These are phyloP conservation scores for Ceratobasidium sp. DNA, from an alignment of 1,284 basidiomycete species.

Conservation along the genomic window DNA sequence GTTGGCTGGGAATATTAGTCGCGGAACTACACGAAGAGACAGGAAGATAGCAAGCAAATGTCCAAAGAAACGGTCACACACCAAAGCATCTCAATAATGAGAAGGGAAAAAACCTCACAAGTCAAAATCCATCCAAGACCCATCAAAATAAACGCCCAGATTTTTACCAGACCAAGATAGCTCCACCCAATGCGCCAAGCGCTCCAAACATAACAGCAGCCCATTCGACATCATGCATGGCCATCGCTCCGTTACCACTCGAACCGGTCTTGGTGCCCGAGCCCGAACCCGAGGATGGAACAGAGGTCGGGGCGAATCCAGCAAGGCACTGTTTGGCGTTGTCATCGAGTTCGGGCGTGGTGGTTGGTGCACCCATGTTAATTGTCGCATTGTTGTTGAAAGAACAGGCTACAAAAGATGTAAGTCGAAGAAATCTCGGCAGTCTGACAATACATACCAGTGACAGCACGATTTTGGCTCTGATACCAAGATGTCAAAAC, in stretches of 20 bases:
- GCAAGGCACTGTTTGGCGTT: slow-evolving; percentile 34
- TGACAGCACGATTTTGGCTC: slow-evolving; percentile 23
- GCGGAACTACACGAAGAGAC: not conserved
- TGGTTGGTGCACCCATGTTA: slow-evolving; percentile 31
- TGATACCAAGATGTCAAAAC: slow-evolving; percentile 29
- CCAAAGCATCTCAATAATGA: not conserved
- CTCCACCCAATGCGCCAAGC: slow-evolving; percentile 5
- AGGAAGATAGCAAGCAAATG: not conserved
- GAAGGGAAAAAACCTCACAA: not conserved
- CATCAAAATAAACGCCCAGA: not conserved
- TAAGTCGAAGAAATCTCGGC: not conserved
- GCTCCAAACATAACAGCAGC: not conserved
- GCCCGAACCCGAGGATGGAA: slow-evolving; percentile 10
- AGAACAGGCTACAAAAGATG: slow-evolving; percentile 9
- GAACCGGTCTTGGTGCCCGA: not conserved
- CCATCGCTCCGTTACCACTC: slow-evolving; percentile 4
- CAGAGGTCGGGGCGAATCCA: slow-evolving; percentile 25
- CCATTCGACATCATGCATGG: not conserved
- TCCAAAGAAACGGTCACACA: slow-evolving; percentile 7
- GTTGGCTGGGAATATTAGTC: slow-evolving; percentile 1
- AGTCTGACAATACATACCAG: not conserved
- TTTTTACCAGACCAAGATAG: slow-evolving; percentile 3
- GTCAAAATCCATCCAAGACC: not conserved
- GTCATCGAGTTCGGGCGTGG: slow-evolving; percentile 20
- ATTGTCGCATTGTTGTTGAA: slow-evolving; percentile 39